Percentiles rank a stretch among this genome's conserved stretches.
These are phyloP conservation scores for Lumnitzera littorea DNA, from an alignment of 345 rosid genomes.

Conservation along the genomic window DNA sequence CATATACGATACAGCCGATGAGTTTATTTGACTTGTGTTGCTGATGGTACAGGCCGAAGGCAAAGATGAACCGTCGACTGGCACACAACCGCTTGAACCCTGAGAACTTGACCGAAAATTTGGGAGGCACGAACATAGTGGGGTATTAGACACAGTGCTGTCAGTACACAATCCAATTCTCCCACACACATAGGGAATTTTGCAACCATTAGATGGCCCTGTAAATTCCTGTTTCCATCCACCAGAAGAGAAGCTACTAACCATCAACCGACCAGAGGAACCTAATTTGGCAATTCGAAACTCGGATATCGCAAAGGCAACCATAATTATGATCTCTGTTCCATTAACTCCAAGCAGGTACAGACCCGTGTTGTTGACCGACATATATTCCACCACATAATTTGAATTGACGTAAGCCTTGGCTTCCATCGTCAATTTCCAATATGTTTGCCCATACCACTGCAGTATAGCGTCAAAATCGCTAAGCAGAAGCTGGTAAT, in stretches of 20 bases:
- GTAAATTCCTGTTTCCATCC: conserved; percentile 35
- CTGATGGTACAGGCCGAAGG: conserved; percentile 48
- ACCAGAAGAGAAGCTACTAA: conserved; percentile 39
- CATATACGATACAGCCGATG: conserved; percentile 32
- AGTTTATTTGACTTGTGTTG: conserved; percentile 21
- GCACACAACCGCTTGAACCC: conserved; percentile 34
- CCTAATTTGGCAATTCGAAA: conserved; percentile 57
- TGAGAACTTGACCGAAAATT: conserved; percentile 31
- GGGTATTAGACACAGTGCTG: conserved; percentile 18
- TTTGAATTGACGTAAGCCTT: conserved; percentile 36
- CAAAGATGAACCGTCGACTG: conserved; percentile 29
- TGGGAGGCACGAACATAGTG: conserved; percentile 63
- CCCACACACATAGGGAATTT: conserved; percentile 55
- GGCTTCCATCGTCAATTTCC: conserved; percentile 66
- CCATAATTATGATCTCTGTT: conserved; percentile 30
- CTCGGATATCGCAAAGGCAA: conserved; percentile 32
- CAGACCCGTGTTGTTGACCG: conserved; percentile 49
- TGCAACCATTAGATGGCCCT: conserved; percentile 55
- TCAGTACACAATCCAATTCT: conserved; percentile 46
- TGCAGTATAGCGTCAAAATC: conserved; percentile 41
- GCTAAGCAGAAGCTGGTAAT: conserved; percentile 42
- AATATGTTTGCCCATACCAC: conserved; percentile 62
- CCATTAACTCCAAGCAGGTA: conserved; percentile 58
- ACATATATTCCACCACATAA: conserved; percentile 41
- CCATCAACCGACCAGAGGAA: conserved; percentile 43